Conservation (phyloP, 805 yeast genomes). For the Candida rishiriensis region DNA sequence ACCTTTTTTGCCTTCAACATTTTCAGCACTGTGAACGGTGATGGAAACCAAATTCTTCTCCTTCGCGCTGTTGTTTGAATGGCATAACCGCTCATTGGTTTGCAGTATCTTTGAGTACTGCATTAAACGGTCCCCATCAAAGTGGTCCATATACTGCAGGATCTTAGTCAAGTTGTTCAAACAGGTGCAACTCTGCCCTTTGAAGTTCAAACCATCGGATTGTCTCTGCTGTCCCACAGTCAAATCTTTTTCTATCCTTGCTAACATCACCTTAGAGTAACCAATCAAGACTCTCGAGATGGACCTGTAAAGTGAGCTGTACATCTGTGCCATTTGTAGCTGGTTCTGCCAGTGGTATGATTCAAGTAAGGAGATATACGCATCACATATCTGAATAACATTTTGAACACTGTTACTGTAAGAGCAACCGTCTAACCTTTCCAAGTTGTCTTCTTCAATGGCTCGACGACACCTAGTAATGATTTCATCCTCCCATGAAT, state of each 20-base stretch:
- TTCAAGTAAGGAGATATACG: constrained; percentile 46
- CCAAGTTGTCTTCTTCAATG: constrained; percentile 52
- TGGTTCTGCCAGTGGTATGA: constrained; percentile 63
- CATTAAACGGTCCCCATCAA: constrained; percentile 9
- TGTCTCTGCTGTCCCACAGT: background rate
- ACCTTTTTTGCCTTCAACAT: constrained; percentile 29
- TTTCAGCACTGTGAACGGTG: constrained; percentile 24
- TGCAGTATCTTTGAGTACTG: constrained; percentile 12
- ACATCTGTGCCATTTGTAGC: constrained; percentile 56
- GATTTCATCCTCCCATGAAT: constrained; percentile 24
- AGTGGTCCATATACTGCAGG: constrained; percentile 13
- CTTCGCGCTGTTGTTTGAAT: background rate
- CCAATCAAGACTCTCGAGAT: constrained; percentile 56
- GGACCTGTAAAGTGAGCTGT: constrained; percentile 56
- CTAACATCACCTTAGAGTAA: constrained; percentile 39
- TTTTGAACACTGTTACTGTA: constrained; percentile 26
- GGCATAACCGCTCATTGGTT: background rate
- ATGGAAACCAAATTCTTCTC: constrained; percentile 20
- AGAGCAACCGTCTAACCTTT: constrained; percentile 31
- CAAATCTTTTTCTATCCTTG: constrained; percentile 13
- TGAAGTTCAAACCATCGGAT: constrained; percentile 10
- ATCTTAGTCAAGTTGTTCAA: constrained; percentile 26
- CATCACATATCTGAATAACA: constrained; percentile 24
- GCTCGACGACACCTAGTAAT: constrained; percentile 40
- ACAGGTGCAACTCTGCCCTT: constrained; percentile 26